These are phyloP conservation scores for Gossypium arboreum DNA, from an alignment of 345 rosid genomes.

Conservation along the genomic window DNA sequence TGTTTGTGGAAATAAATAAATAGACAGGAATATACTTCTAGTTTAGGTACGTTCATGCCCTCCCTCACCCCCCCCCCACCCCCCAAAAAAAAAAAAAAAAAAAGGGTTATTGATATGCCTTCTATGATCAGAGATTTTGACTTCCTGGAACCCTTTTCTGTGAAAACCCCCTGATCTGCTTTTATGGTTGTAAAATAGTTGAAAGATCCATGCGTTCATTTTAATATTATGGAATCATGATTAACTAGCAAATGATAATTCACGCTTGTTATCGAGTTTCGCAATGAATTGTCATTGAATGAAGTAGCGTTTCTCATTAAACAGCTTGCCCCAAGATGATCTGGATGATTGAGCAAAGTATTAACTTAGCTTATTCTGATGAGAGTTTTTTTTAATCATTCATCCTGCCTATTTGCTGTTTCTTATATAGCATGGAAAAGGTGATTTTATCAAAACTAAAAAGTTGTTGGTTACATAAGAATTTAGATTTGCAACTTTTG, in stretches of 20 bases:
- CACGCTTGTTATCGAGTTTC: neutral
- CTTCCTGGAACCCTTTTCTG: neutral
- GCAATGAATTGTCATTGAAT: neutral
- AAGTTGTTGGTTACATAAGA: neutral
- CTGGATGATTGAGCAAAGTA: neutral
- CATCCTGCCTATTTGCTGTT: neutral
- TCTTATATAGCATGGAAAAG: neutral
- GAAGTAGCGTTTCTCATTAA: neutral
- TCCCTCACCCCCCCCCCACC: no score
- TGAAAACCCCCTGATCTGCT: neutral
- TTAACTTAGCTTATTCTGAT: neutral
- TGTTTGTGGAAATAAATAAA: neutral
- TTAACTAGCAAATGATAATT: neutral
- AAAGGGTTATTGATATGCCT: neutral
- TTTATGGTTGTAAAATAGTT: neutral
- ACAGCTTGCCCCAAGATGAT: neutral
- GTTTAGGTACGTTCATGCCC: neutral
- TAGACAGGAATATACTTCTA: neutral
- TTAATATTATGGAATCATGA: neutral
- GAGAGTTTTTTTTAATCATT: neutral
- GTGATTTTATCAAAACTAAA: neutral
- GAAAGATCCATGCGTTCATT: neutral
- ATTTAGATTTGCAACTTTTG: neutral
- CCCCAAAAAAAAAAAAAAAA: no score
- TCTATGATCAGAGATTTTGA: neutral